Conservation (phyloP, 257 asterid species). For the Plantago major region DNA sequence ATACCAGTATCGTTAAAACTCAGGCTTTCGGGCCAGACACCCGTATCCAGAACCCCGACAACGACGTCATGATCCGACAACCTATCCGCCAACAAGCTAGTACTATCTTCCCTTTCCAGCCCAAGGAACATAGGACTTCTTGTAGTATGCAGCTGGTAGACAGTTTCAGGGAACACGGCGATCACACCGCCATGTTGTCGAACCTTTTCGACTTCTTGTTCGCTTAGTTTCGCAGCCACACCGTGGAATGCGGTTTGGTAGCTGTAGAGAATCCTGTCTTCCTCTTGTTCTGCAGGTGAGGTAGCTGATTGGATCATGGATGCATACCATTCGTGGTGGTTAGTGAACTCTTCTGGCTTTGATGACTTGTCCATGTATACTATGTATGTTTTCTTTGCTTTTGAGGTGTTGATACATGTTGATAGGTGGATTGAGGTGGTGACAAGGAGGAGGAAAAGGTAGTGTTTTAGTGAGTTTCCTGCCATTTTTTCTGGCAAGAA, state of each 20-base stretch:
- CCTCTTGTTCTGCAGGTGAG: slow-evolving; percentile 15
- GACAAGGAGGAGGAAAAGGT: slow-evolving; percentile 30
- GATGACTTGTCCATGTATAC: slow-evolving; percentile 62
- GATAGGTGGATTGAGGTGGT: slow-evolving; percentile 15
- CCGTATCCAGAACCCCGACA: slow-evolving; percentile 83
- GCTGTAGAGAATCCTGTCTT: slow-evolving; percentile 55
- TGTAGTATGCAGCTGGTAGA: slow-evolving; percentile 77
- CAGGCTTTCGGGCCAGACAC: slow-evolving; percentile 92
- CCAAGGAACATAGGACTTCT: slow-evolving; percentile 87
- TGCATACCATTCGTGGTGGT: slow-evolving; percentile 65
- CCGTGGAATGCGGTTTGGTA: slow-evolving; percentile 84
- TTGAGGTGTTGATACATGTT: slow-evolving; percentile 3
- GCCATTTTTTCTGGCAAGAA: slow-evolving; percentile 35
- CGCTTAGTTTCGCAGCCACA: slow-evolving; percentile 61
- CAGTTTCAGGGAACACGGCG: slow-evolving; percentile 59
- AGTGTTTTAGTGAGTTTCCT: slow-evolving; percentile 28
- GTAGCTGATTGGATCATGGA: slow-evolving; percentile 40
- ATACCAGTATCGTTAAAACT: slow-evolving; percentile 84
- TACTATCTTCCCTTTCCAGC: slow-evolving; percentile 41
- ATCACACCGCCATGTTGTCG: slow-evolving; percentile 38
- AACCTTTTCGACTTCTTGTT: slow-evolving; percentile 43
- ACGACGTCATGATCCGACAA: slow-evolving; percentile 44
- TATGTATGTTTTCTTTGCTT: slow-evolving; percentile 53
- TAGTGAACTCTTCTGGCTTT: slow-evolving; percentile 60
- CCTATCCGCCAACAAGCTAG: slow-evolving; percentile 25